Conservation (phyloP, 2,329 filamentous ascomycete species). For the Mycosphaerella sp. region DNA sequence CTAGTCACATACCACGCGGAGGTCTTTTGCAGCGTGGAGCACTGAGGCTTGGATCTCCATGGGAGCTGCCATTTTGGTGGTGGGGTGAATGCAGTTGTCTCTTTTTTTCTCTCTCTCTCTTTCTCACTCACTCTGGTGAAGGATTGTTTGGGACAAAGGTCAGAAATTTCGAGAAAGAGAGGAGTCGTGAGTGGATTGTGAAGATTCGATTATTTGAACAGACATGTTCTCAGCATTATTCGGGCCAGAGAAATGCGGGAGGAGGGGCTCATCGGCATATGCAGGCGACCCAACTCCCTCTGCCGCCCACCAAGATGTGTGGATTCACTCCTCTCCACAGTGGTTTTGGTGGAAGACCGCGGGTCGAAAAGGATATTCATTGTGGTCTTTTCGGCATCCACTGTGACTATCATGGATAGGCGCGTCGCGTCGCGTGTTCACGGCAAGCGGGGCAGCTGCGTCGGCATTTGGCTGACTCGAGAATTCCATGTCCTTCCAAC, state of each 20-base stretch:
- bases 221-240: neutral
- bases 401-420: neutral
- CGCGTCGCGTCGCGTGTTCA: neutral
- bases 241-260: slow-evolving; percentile 1
- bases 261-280: slow-evolving; percentile 10
- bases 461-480: neutral
- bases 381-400: neutral
- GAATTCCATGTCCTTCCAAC: too few species aligned
- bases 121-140: neutral
- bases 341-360: neutral
- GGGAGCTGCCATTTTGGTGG: slow-evolving; percentile 16
- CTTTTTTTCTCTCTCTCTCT: too few species aligned
- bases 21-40: slow-evolving; percentile 55
- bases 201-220: neutral
- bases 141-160: neutral
- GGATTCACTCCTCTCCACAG: neutral
- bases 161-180: too few species aligned
- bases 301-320: neutral
- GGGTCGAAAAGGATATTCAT: neutral
- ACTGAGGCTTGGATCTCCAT: slow-evolving; percentile 46
- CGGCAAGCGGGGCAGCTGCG: neutral
- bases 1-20: slow-evolving; percentile 46
- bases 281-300: neutral
- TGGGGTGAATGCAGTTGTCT: neutral
- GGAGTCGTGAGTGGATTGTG: neutral